Conservation (phyloP, 2,329 filamentous ascomycete species). For the Daldinia eschscholtzii region DNA sequence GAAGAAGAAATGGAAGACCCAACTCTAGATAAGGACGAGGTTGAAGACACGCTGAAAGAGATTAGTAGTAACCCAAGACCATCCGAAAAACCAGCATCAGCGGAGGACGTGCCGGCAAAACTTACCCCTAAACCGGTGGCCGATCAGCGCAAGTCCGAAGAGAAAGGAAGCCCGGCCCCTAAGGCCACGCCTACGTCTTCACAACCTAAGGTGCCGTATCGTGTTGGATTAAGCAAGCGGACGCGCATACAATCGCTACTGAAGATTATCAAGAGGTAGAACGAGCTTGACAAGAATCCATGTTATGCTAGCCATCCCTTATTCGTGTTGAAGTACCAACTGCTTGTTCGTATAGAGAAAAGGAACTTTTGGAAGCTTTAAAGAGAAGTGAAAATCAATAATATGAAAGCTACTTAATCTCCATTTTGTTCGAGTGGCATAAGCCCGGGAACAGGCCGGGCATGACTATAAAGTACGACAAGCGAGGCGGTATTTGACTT, state of each 20-base stretch:
- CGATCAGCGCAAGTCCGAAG: conserved; percentile 30
- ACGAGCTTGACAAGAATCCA: neutral
- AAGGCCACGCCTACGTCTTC: conserved; percentile 39
- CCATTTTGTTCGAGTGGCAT: neutral
- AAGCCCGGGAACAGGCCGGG: neutral
- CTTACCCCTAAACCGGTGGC: conserved; percentile 19
- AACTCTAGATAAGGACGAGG: conserved; percentile 5
- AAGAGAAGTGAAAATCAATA: neutral
- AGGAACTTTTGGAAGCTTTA: neutral
- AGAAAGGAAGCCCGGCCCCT: conserved; percentile 37
- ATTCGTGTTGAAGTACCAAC: neutral
- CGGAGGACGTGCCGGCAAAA: conserved; percentile 7
- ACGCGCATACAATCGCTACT: conserved; percentile 62
- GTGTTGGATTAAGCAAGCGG: conserved; percentile 63
- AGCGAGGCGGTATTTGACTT: neutral
- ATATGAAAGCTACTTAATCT: neutral
- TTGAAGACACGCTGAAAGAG: conserved; percentile 41
- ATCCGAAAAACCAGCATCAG: conserved; percentile 30
- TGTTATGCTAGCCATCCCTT: neutral
- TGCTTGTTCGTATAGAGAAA: neutral
- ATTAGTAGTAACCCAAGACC: conserved; percentile 41
- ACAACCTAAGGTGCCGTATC: conserved; percentile 57
- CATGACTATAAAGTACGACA: neutral
- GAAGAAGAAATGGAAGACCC: conserved; percentile 9
- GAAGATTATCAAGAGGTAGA: conserved; percentile 59